Conservation (phyloP, 768 basidiomycete genomes). For the Lactarius pseudohatsudake region DNA sequence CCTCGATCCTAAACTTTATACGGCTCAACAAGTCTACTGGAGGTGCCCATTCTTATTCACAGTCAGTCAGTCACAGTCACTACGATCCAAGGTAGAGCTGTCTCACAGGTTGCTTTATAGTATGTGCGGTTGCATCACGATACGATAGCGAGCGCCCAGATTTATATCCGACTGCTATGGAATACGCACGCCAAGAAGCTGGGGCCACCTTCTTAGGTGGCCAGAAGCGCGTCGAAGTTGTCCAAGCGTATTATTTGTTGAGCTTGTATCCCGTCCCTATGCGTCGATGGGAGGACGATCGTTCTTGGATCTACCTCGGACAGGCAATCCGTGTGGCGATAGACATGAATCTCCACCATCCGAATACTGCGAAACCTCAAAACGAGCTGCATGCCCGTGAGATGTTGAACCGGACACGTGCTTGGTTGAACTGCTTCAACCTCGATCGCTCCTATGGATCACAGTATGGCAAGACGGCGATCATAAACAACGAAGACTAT, state of each 20-base stretch:
- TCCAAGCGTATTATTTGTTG: slow-evolving; percentile 77
- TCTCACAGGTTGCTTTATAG: slow-evolving; percentile 37
- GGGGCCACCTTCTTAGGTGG: slow-evolving; percentile 73
- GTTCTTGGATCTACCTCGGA: slow-evolving; percentile 87
- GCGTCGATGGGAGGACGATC: slow-evolving; percentile 84
- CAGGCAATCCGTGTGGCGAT: slow-evolving; percentile 85
- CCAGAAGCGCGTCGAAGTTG: slow-evolving; percentile 80
- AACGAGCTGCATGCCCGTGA: slow-evolving; percentile 85
- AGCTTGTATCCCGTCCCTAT: slow-evolving; percentile 75
- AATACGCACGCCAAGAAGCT: slow-evolving; percentile 72
- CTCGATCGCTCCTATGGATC: slow-evolving; percentile 86
- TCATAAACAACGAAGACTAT: slow-evolving; percentile 74
- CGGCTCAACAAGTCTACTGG: slow-evolving; percentile 75
- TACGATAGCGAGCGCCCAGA: slow-evolving; percentile 68
- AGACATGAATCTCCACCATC: slow-evolving; percentile 86
- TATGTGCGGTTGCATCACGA: slow-evolving; percentile 87
- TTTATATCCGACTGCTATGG: slow-evolving; percentile 69
- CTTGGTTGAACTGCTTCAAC: slow-evolving; percentile 91
- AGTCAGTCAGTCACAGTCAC: slow-evolving; percentile 60
- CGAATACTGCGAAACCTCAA: slow-evolving; percentile 64
- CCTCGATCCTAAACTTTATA: slow-evolving; percentile 81
- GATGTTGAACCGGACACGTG: slow-evolving; percentile 85
- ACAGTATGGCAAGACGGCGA: slow-evolving; percentile 90
- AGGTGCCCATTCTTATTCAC: slow-evolving; percentile 92
- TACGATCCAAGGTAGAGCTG: background rate